These are phyloP conservation scores for Leucogyrophana mollusca DNA, from an alignment of 768 basidiomycete species.

Conservation along the genomic window DNA sequence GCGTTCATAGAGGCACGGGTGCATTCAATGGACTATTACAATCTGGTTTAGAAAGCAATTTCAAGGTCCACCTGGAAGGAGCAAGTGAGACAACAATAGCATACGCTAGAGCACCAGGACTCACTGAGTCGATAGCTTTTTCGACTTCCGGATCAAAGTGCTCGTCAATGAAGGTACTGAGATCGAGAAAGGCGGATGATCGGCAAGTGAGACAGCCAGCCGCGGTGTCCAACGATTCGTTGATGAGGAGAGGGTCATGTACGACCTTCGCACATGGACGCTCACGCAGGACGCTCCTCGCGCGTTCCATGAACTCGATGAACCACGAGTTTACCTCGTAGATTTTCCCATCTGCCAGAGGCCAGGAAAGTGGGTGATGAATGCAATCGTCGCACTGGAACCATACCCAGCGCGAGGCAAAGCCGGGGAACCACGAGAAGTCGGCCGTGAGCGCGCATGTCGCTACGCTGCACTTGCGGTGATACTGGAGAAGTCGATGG, in stretches of 20 bases:
- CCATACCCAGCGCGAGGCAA: conserved; percentile 36
- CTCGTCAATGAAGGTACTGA: conserved; percentile 30
- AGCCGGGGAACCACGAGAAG: conserved; percentile 35
- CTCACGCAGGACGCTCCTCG: conserved; percentile 27
- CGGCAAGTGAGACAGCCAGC: conserved; percentile 27
- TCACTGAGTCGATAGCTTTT: conserved; percentile 26
- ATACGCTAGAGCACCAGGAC: conserved; percentile 5
- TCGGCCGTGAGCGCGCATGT: conserved; percentile 30
- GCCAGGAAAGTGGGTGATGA: conserved; percentile 32
- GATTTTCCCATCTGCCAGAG: conserved; percentile 32
- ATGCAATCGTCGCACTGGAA: conserved; percentile 39
- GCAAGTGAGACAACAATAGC: conserved; percentile 4
- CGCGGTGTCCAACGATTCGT: conserved; percentile 28
- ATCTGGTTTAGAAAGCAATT: conserved; percentile 24
- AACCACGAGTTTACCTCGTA: conserved; percentile 35
- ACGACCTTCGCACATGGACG: conserved; percentile 29
- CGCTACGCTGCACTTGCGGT: conserved; percentile 30
- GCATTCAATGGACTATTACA: background rate
- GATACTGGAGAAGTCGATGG: conserved; percentile 36
- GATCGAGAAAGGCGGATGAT: conserved; percentile 26
- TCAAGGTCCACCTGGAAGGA: conserved; percentile 28
- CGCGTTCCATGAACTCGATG: conserved; percentile 33
- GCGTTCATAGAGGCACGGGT: background rate
- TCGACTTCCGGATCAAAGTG: conserved; percentile 29
- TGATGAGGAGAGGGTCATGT: conserved; percentile 27